Percentiles rank a stretch among this genome's conserved stretches.
These are phyloP conservation scores for Yamadazyma dushanensis DNA, from an alignment of 1,139 yeast genomes.

Conservation along the genomic window DNA sequence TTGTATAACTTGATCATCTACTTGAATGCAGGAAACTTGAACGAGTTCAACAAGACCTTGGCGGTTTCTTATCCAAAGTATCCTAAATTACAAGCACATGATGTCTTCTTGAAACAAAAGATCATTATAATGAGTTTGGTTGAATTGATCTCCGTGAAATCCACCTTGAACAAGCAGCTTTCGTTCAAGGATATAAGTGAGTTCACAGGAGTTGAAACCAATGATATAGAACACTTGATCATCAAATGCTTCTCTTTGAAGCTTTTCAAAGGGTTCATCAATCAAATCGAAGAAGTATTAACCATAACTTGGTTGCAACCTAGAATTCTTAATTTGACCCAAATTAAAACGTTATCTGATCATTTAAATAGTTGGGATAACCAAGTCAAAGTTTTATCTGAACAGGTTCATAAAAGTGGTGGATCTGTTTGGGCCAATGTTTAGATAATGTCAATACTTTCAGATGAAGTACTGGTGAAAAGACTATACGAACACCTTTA, in stretches of 20 bases:
- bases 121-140: slow-evolving; percentile 89
- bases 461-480: too few relatives aligned
- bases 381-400: slow-evolving; percentile 68
- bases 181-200: slow-evolving; percentile 71
- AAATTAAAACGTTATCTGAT: slow-evolving; percentile 72
- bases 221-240: slow-evolving; percentile 85
- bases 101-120: slow-evolving; percentile 80
- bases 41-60: slow-evolving; percentile 54
- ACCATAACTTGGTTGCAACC: slow-evolving; percentile 95
- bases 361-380: slow-evolving; percentile 77
- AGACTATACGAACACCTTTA: too few relatives aligned
- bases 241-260: slow-evolving; percentile 89
- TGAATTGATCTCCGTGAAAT: slow-evolving; percentile 80
- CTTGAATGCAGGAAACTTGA: slow-evolving; percentile 77
- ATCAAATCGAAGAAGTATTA: slow-evolving; percentile 78
- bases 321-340: slow-evolving; percentile 78
- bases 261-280: slow-evolving; percentile 81
- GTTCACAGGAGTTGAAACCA: slow-evolving; percentile 64
- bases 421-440: slow-evolving; percentile 42
- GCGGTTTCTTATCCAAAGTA: slow-evolving; percentile 38
- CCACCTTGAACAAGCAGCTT: slow-evolving; percentile 71
- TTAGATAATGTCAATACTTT: slow-evolving; percentile 4
- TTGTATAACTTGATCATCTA: slow-evolving; percentile 66
- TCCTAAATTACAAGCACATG: slow-evolving; percentile 60
- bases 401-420: slow-evolving; percentile 36